phyloP scores from a whole-genome alignment of 73 alveolate species.

The Uronychia binucleata region DNA sequence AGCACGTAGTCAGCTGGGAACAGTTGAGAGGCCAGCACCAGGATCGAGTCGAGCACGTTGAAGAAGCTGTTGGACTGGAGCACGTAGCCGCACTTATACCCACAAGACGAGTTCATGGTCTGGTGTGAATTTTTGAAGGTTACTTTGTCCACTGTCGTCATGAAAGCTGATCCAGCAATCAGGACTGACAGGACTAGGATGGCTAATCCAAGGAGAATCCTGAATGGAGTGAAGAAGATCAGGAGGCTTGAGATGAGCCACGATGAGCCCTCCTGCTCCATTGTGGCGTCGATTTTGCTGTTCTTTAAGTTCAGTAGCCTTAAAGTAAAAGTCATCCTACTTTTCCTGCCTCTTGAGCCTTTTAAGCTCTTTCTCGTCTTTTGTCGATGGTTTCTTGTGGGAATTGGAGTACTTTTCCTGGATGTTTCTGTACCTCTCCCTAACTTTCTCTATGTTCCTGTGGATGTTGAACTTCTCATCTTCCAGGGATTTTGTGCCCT shows the following conservation, averaged over 20 bases:
- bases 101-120: slow-evolving; percentile 66
- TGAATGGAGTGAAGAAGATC: slow-evolving; percentile 72
- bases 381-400: slow-evolving; percentile 60
- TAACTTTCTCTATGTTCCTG: slow-evolving; percentile 63
- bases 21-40: slow-evolving; percentile 52
- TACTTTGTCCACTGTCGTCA: slow-evolving; percentile 38
- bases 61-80: slow-evolving; percentile 52
- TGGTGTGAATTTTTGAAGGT: background rate
- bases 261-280: slow-evolving; percentile 22
- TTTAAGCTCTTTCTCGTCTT: slow-evolving; percentile 51
- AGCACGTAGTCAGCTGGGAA: slow-evolving; percentile 73
- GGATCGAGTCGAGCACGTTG: slow-evolving; percentile 66
- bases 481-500: slow-evolving; percentile 72
- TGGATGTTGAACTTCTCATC: slow-evolving; percentile 67
- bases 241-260: slow-evolving; percentile 49
- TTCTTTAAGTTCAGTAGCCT: slow-evolving; percentile 29
- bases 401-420: slow-evolving; percentile 70
- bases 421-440: slow-evolving; percentile 73
- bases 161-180: slow-evolving; percentile 43
- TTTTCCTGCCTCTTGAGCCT: slow-evolving; percentile 69
- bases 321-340: slow-evolving; percentile 16
- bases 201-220: slow-evolving; percentile 69
- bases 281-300: slow-evolving; percentile 9
- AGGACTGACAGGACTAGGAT: slow-evolving; percentile 53
- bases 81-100: slow-evolving; percentile 77